phyloP scores from a whole-genome alignment of 176 grass and related monocot genomes.

The Tuctoria greenei region DNA sequence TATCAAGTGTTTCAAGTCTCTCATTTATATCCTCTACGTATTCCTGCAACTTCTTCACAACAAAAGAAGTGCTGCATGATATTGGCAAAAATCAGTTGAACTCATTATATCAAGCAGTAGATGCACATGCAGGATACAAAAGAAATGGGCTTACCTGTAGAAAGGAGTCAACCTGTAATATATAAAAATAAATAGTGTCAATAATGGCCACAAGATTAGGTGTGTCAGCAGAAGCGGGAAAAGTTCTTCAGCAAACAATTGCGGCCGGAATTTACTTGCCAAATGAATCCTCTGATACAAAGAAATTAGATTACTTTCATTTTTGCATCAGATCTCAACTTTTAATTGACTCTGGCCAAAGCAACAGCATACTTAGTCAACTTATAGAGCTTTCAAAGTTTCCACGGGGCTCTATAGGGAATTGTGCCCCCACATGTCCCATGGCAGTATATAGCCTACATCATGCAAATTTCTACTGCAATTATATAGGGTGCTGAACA shows the following conservation, averaged over 20 bases:
- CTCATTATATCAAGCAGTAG: conserved; percentile 4
- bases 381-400: neutral
- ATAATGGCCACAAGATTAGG: conserved; percentile 8
- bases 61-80: conserved; percentile 58
- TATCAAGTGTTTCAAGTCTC: conserved; percentile 58
- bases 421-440: neutral
- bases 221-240: neutral
- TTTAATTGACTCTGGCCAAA: conserved; percentile 9
- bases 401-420: neutral
- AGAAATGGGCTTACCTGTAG: conserved; percentile 62
- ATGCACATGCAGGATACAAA: conserved; percentile 12
- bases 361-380: neutral
- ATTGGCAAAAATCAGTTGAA: conserved; percentile 33
- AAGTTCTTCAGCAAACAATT: neutral
- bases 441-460: neutral
- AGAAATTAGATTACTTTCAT: neutral
- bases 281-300: neutral
- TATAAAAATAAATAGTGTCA: conserved; percentile 36
- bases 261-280: neutral
- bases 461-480: conserved; percentile 14
- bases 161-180: conserved; percentile 93
- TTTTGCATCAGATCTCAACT: neutral
- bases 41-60: conserved; percentile 67
- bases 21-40: conserved; percentile 82
- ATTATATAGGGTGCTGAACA: neutral